These are phyloP conservation scores for Botryotinia narcissicola DNA, from an alignment of 2,329 filamentous ascomycete species.

Conservation along the genomic window DNA sequence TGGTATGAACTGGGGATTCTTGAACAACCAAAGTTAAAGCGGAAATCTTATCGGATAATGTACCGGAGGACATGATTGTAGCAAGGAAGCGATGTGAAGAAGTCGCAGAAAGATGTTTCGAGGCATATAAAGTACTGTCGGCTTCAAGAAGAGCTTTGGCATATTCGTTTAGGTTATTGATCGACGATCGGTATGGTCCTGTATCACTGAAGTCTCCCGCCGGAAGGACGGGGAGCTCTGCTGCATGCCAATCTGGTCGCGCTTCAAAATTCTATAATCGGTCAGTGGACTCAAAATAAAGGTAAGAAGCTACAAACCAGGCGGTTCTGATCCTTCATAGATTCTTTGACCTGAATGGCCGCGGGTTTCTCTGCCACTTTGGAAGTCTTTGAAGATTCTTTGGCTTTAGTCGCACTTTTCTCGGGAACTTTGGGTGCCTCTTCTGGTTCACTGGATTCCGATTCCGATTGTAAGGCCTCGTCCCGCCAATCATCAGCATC, in stretches of 20 bases:
- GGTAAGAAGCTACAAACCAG: constrained; percentile 34
- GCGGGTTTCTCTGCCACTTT: constrained; percentile 33
- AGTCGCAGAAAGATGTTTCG: constrained; percentile 68
- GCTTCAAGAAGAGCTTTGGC: constrained; percentile 72
- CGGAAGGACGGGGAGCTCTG: constrained; percentile 53
- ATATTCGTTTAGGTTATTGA: constrained; percentile 64
- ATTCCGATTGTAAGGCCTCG: constrained; percentile 32
- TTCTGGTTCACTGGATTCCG: constrained; percentile 39
- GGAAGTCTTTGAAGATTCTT: constrained; percentile 28
- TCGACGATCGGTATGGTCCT: constrained; percentile 48
- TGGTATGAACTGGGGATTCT: constrained; percentile 92
- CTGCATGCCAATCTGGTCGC: constrained; percentile 66
- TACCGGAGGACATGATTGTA: constrained; percentile 95
- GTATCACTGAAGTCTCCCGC: constrained; percentile 45
- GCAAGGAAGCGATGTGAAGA: constrained; percentile 95
- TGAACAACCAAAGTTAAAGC: constrained; percentile 91
- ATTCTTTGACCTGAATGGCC: constrained; percentile 19
- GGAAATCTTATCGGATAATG: constrained; percentile 93
- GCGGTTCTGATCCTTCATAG: constrained; percentile 34
- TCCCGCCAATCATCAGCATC: constrained; percentile 39
- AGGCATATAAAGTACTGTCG: constrained; percentile 73
- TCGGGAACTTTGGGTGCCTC: constrained; percentile 37
- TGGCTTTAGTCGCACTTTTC: constrained; percentile 8
- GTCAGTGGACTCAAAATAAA: constrained; percentile 33
- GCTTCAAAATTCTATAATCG: constrained; percentile 53